Base-by-base conservation (phyloP, 2,329 filamentous ascomycete genomes). In the Cytospora piceicola region DNA sequence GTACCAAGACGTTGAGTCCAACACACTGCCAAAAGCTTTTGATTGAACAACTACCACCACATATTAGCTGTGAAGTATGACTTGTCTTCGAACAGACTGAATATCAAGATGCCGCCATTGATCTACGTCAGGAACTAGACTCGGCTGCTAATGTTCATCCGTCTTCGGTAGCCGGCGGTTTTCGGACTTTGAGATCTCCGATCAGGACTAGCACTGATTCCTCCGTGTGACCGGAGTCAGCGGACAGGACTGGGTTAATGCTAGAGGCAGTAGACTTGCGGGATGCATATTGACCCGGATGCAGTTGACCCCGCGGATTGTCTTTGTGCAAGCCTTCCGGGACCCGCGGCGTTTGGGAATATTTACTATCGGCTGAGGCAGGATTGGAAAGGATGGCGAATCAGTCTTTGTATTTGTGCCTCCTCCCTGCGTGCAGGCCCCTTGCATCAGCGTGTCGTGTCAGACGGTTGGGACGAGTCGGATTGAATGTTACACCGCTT, bases 401-500 rank as follows among this genome's bases (percentile, higher is more conserved):
- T 46, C 42, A n/a, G 17, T 17, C n/a, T n/a, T n/a, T 9, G 20
- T 8, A 0, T 46, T 20, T n/a, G 4, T n/a, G 20, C 42, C 20
- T 46, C n/a, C 11, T n/a, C n/a, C 42, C 11, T 49, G 46, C 2
- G n/a, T 24, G 6, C 46, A 49, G 46, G 8, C 46, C 34, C 34
- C 34, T 36, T 15, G 34, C 34, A 36, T 36, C 34, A 15, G 34
- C n/a, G n/a, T 36, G 27, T 24, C 14, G 39, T 42, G 32, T 20
- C 12, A 63, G 17, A 12, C 30, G 15, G 12, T 30, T 30, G 52
- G 20, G 12, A 56, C 8, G 39, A 46, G 29, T 60, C 62, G 62
- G 56, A 30, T 27, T 59, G 56, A 60, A 64, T 64, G 36, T 64
- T 60, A 24, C 29, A 39, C 62, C 56, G 62, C 46, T 7, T 54